Evolutionary conservation across 139 green algal genomes (phyloP).

Genomic region (Closterium sp.): DNA sequence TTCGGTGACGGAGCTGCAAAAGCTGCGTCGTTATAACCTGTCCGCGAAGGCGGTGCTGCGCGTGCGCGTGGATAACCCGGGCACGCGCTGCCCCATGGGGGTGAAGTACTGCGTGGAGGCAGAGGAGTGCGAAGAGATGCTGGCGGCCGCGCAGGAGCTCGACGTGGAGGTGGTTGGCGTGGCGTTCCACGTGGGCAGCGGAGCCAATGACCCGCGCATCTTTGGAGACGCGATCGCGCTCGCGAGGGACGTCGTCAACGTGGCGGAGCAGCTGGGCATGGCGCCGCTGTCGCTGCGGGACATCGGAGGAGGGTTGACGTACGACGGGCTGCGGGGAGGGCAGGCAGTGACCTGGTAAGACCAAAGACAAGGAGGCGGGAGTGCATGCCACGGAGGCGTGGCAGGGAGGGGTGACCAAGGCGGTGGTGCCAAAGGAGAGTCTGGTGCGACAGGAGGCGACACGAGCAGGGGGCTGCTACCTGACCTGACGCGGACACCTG

Average conservation of each 20-base stretch:
- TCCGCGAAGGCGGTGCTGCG: constrained; percentile 77
- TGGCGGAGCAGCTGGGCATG: constrained; percentile 68
- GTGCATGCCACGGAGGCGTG: too few relatives aligned
- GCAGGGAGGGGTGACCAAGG: too few relatives aligned
- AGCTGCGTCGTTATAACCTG: constrained; percentile 75
- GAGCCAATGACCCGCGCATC: constrained; percentile 64
- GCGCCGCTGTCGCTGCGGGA: constrained; percentile 86
- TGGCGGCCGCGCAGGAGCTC: constrained; percentile 62
- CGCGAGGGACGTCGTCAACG: constrained; percentile 73
- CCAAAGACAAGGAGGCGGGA: too few relatives aligned
- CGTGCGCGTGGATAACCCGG: constrained; percentile 81
- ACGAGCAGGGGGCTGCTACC: too few relatives aligned
- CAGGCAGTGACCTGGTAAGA: too few relatives aligned
- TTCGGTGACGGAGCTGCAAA: constrained; percentile 84
- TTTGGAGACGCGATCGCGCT: constrained; percentile 73
- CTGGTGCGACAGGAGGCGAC: too few relatives aligned
- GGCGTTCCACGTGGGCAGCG: constrained; percentile 93
- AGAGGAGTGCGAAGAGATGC: constrained; percentile 60
- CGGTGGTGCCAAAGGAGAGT: too few relatives aligned
- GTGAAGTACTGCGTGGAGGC: constrained; percentile 88
- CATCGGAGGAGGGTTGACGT: constrained; percentile 93
- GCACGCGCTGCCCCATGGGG: constrained; percentile 71
- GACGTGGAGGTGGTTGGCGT: constrained; percentile 81
- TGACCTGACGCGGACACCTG: too few relatives aligned
- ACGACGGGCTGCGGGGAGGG: constrained; percentile 11